Base-by-base conservation (phyloP, 495 filamentous ascomycete genomes). In the Aspergillus diversus region DNA sequence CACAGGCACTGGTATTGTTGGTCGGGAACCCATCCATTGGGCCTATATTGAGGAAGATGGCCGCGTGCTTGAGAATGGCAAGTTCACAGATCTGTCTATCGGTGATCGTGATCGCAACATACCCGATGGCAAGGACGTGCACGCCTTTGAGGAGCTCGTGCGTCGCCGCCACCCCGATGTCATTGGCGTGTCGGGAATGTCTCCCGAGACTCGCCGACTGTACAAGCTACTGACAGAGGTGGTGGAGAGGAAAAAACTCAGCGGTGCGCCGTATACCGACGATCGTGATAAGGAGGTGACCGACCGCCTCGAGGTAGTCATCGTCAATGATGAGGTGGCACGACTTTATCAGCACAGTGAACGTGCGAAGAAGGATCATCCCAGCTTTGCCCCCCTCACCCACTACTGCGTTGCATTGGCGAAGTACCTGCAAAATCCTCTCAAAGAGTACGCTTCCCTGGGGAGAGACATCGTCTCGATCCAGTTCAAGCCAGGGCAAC, bases 271-370 rank as follows among this genome's bases (percentile, higher is more conserved):
- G 7, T 93, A 87, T 64, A 87, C 90, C 31, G 89, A 92, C 57
- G 82, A 84, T 39, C 76, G 75, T 33, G 83, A 83, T 33, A 77
- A 82, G 37, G 84, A 85, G 49, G 80, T 86, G 55, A 88, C 78
- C 64, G 92, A 93, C 64, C 81, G 82, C 17, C 78, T 98, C 33
- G 94, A 98, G 60, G 88, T 97, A 13, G 82, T 97, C 42, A 88
- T 96, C 63, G 90, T 97, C 67, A 97, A 98, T 63, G 95, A 98
- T 66, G 95, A 99, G 76, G 92, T 97, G 48, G 95, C 95, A 33
- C 85, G 95, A 17, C 83, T 98, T 5, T 99, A 97, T 73, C 92
- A 97, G 70, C 90, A 92, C 67, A 97, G 91, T 70, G 85, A 87
- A 21, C 87, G 94, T 27, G 93, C 92, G n/a, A 81, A 82, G 54